Base-by-base conservation (phyloP, 2,329 filamentous ascomycete species). In the Alternaria sp. region DNA sequence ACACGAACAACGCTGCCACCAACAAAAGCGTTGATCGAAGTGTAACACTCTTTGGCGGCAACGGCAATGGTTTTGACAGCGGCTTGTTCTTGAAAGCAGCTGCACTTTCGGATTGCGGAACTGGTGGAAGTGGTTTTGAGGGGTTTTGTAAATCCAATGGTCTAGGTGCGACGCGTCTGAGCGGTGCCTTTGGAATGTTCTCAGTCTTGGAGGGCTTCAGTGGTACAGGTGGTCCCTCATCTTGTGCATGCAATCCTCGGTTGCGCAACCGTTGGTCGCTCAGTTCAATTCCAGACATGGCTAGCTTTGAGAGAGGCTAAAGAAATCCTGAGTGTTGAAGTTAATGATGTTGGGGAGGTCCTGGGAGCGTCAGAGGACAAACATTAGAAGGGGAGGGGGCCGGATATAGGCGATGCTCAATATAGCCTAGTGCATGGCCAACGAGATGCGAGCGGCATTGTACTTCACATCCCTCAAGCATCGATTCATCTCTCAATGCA, bases 101-200 rank as follows among this genome's bases (percentile, higher is more conserved):
- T 16, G 4, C 12, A 12, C 9, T 2, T 9, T 5, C 7, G 2
- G 40, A 46, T 1, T 2, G 12, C 4, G 52, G 57, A 3, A 60
- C n/a, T 27, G 45, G 16, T 25, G 57, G 53, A 3, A 60, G 57
- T 20, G 57, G 53, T 44, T 60, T 60, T 2, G 18, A 18, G 20
- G 14, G 46, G 12, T 5, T 7, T 2, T 25, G 25, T 7, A 32
- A 2, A 10, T 6, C 14, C 2, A 36, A 5, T 5, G 1, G 44
- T 2, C 1, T 38, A 1, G 52, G 49, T 38, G 30, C 38, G 6
- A 16, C 30, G 18, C 27, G 44, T 11, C 25, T 41, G 8, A 14
- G 16, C n/a, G 30, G 25, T 40, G 50, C 18, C 6, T 12, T 25
- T 4, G 44, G 8, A 5, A 32, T 10, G 11, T 20, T 36, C n/a